Conservation (phyloP, 2,329 filamentous ascomycete genomes). For the Thelonectria olida region DNA sequence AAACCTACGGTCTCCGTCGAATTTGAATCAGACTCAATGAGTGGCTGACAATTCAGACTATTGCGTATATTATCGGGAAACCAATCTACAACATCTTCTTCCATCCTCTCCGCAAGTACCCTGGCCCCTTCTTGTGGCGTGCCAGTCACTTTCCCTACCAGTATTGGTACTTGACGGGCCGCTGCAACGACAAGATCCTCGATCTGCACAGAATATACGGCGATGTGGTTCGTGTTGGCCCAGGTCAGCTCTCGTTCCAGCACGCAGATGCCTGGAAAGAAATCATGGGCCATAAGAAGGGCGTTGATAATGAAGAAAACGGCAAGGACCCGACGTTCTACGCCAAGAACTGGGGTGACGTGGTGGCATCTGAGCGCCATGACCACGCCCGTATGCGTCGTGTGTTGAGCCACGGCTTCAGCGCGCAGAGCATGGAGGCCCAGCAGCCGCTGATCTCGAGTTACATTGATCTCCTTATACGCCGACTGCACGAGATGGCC, state of each 20-base stretch:
- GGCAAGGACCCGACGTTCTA: not conserved
- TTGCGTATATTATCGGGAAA: not conserved
- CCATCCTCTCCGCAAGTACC: constrained; percentile 10
- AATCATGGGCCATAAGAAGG: constrained; percentile 3
- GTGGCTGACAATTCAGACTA: not conserved
- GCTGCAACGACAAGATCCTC: not conserved
- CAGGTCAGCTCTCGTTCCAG: constrained; percentile 5
- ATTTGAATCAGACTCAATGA: not conserved
- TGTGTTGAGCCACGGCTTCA: constrained; percentile 35
- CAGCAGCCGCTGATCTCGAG: constrained; percentile 43
- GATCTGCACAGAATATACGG: not conserved
- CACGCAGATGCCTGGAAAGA: constrained; percentile 2
- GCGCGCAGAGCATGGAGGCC: constrained; percentile 32
- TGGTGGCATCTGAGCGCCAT: constrained; percentile 20
- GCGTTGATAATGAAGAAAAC: not conserved
- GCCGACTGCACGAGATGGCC: constrained; percentile 45
- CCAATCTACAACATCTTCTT: constrained; percentile 3
- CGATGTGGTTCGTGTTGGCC: constrained; percentile 2
- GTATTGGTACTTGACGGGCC: not conserved
- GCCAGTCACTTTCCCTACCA: not conserved
- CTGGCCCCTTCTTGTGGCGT: constrained; percentile 6
- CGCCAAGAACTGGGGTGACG: not conserved
- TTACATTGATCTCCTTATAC: constrained; percentile 52
- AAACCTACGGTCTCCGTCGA: not conserved
- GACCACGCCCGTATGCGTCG: constrained; percentile 22